Evolutionary conservation across 768 basidiomycete genomes (phyloP), one percentile per base, ranked within the genome.

Genomic region (Neoboletus subvelutipes): DNA sequence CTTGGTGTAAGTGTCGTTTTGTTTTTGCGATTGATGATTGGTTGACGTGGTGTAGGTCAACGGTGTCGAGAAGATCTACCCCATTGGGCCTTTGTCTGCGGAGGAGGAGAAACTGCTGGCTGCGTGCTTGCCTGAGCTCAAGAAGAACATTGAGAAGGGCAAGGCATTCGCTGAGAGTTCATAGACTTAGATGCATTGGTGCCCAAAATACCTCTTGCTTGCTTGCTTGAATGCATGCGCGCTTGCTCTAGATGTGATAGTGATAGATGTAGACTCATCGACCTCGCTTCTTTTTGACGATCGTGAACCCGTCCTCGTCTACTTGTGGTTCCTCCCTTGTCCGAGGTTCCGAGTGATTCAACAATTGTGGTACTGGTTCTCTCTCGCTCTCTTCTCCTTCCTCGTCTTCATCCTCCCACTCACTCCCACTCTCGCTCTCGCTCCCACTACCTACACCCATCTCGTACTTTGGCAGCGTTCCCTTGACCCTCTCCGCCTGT

Each of bases 101-200:
- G 83, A 87, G 69, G 97, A 99, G 79, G 74, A 94, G 81, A 83
- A 84, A 71, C 81, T 97, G 56, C 78, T 99, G 67, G 88, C 85
- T 26, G 94, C 87, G 33, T 92, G 90, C 80, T 72, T 94, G 67
- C 92, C 92, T 62, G 92, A 94, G 65, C 84, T 99, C 67, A 90
- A 91, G 85, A 94, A 91, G 86, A 98, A 97, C 85, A 96, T 98
- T 67, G 90, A 92, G 76, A 98, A 94, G 86, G 94, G 94, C 76
- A 85, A 80, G 75, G 80, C 82, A 43, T 92, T 92, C 61, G 88
- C 83, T 63, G 82, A 82, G 70, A 65, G 49, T 57, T 55, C 69
- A 46, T 73, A 71, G 70, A 71, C 50, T 36, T 58, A 61, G 64
- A 67, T 46, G 42, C 5, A 29, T 43, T 50, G 43, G 24, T 48